Conservation (phyloP, 1,139 yeast genomes). For the Saccharomyces hybrid region DNA sequence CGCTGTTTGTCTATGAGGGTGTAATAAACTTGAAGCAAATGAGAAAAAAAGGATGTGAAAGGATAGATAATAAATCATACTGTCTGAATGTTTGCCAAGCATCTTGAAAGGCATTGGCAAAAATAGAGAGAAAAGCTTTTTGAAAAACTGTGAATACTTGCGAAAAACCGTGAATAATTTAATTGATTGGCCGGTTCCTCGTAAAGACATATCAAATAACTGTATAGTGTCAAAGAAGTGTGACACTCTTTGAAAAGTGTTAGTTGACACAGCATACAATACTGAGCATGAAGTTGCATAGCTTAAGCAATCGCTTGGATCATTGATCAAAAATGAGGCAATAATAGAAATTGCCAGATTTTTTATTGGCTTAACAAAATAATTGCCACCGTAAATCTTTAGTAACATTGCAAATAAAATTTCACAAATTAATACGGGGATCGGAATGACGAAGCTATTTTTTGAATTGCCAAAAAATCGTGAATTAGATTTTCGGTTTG, state of each 20-base stretch:
- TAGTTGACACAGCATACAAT: slow-evolving; percentile 21
- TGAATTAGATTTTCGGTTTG: background rate
- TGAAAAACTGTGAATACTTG: background rate
- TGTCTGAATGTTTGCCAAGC: background rate
- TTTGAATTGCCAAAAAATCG: background rate
- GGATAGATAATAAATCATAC: background rate
- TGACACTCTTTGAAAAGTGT: slow-evolving; percentile 7
- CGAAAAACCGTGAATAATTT: background rate
- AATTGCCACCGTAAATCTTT: slow-evolving; percentile 17
- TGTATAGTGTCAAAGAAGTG: background rate
- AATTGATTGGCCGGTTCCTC: background rate
- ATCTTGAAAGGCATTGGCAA: background rate
- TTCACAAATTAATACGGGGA: slow-evolving; percentile 14
- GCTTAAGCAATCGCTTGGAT: slow-evolving; percentile 24
- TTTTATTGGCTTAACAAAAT: slow-evolving; percentile 22
- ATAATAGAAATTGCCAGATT: slow-evolving; percentile 25
- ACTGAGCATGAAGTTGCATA: slow-evolving; percentile 27
- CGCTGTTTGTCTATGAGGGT: background rate
- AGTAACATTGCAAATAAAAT: slow-evolving; percentile 18
- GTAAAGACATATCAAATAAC: background rate
- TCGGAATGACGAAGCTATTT: slow-evolving; percentile 2
- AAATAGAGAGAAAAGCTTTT: background rate
- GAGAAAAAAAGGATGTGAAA: background rate
- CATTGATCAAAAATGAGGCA: slow-evolving; percentile 29
- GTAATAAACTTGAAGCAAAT: background rate